Base-by-base conservation (phyloP, 73 alveolate species). In the Urostyla sp. region DNA sequence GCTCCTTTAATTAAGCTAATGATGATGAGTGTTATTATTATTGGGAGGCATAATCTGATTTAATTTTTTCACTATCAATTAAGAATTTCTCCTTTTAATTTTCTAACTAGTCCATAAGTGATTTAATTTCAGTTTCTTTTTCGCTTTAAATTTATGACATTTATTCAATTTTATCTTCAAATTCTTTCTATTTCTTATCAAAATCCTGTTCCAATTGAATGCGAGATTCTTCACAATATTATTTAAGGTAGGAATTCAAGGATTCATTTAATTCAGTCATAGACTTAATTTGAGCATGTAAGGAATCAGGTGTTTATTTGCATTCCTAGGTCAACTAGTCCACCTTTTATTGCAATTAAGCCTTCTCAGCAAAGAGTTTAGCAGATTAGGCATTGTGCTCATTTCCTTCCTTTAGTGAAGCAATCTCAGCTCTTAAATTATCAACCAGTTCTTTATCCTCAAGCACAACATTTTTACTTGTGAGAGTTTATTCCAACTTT, bases 301-400 rank as follows among this genome's bases (percentile, higher is more conserved):
- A 54, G 1, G 87, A 75, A 21, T 53, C 78, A 40, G 87, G 87
- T 32, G 67, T 15, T 37, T 53, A 35, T n/a, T 75, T 56, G 13
- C 15, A 18, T 30, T 75, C 87, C 24, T n/a, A 3, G 30, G 37
- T 53, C 28, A 75, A 38, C 30, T 36, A 20, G 28, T 75, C 67
- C 11, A 75, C 27, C 23, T 40, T 75, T 3, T 56, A 34, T 23
- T 10, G 2, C 6, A 75, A 46, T 15, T 75, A 76, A 20, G 61
- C 58, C 26, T 75, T 75, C 27, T 75, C 87, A 7, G 87, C 78
- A 55, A 36, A 75, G 46, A 75, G 52, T 27, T 75, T 75, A n/a
- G 87, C 87, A 8, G 74, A 76, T 30, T 75, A 28, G 11, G 87
- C n/a, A 30, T 75, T 75, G 27, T 75, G 72, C n/a, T 53, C 76